Base-by-base conservation (phyloP, 2,329 filamentous ascomycete genomes). In the Dendryphion nanum region DNA sequence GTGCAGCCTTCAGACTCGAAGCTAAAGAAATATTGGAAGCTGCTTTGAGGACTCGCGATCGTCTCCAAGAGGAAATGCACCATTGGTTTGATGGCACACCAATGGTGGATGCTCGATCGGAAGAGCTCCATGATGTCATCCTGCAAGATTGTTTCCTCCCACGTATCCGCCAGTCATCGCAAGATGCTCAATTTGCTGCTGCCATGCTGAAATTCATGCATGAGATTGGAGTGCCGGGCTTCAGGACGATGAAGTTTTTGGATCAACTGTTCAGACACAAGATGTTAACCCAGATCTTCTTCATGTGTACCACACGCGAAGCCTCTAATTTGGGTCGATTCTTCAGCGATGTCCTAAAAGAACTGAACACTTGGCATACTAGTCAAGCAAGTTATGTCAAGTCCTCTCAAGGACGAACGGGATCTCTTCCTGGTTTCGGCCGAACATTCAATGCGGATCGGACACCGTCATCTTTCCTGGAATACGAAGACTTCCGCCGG, bases 141-240 rank as follows among this genome's bases (percentile, higher is more conserved):
- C 77, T 98, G 7, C 89, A 97, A 65, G 84, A 94, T 53, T 98
- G 93, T 61, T 82, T 98, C 50, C 68, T 97, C n/a, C 93, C 93
- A 7, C 84, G 93, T 29, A 75, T 94, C 14, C 76, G 93, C 18
- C 73, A 95, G 19, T 95, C 90, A 1, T 81, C 89, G 2, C 77
- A 86, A 34, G 93, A 98, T 62, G 87, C 91, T 0, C 88, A 95
- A 51, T 98, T 88, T 69, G 85, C 82, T 38, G 94, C 90, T 67
- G 81, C 83, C 48, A 84, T 97, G 71, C 73, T 97, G 57, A 89
- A 87, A 55, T 88, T 88, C 54, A 77, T 98, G 37, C 93, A 98
- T 64, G 83, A 84, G 41, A 85, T 82, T 42, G 88, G 87, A 15
- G 85, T 89, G 1, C 84, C 89, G 0, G 87, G 89, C 45, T 97